phyloP scores from a whole-genome alignment of 768 basidiomycete genomes.

The Piloderma croceum region DNA sequence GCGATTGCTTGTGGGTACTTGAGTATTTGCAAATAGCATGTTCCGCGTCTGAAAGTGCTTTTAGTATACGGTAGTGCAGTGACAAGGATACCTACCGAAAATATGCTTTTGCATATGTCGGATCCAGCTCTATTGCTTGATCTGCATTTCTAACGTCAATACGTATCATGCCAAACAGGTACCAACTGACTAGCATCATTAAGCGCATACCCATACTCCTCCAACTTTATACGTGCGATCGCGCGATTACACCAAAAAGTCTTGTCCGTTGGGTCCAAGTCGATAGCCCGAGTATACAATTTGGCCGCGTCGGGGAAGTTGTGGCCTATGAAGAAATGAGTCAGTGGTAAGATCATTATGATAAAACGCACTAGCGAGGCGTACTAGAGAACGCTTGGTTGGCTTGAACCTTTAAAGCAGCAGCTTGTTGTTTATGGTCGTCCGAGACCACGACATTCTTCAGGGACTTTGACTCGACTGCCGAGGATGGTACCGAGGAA shows the following conservation, averaged over 20 bases:
- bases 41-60: slow-evolving; percentile 59
- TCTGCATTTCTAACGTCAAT: background rate
- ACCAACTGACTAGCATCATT: slow-evolving; percentile 70
- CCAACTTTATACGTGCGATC: slow-evolving; percentile 85
- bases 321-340: slow-evolving; percentile 41
- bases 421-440: slow-evolving; percentile 62
- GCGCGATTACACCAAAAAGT: slow-evolving; percentile 95
- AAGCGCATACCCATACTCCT: slow-evolving; percentile 91
- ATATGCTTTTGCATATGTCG: slow-evolving; percentile 86
- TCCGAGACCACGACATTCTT: slow-evolving; percentile 53
- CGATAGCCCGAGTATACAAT: slow-evolving; percentile 80
- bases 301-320: slow-evolving; percentile 72
- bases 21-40: slow-evolving; percentile 85
- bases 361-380: slow-evolving; percentile 15
- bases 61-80: slow-evolving; percentile 1
- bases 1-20: slow-evolving; percentile 80
- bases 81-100: slow-evolving; percentile 50
- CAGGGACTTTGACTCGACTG: slow-evolving; percentile 46
- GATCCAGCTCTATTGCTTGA: slow-evolving; percentile 79
- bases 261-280: slow-evolving; percentile 80
- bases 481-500: slow-evolving; percentile 56
- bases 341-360: slow-evolving; percentile 1
- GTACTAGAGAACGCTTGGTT: slow-evolving; percentile 81
- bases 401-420: slow-evolving; percentile 73
- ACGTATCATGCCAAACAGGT: background rate